These are phyloP conservation scores for Thalassiosira ordinaria DNA, from an alignment of 352 stramenopile species.

Conservation along the genomic window DNA sequence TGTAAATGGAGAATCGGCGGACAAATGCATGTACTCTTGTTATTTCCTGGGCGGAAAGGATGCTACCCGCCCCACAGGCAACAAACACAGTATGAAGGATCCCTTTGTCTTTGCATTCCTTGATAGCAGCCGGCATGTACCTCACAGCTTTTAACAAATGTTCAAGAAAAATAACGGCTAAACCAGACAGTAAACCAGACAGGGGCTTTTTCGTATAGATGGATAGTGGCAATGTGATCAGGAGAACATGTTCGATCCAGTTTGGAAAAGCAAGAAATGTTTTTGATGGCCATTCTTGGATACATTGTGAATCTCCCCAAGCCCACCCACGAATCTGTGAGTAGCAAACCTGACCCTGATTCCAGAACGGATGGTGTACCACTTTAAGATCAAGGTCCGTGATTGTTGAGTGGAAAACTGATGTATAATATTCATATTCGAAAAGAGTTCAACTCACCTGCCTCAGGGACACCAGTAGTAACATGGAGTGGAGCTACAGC, in stretches of 20 bases:
- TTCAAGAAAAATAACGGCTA: not conserved
- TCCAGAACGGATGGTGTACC: constrained; percentile 58
- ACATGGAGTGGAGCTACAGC: not conserved
- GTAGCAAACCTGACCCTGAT: constrained; percentile 35
- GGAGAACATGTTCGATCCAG: constrained; percentile 32
- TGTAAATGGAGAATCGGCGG: constrained; percentile 19
- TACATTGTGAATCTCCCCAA: constrained; percentile 33
- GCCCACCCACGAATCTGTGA: constrained; percentile 57
- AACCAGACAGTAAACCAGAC: not conserved
- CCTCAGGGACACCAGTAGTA: constrained; percentile 38
- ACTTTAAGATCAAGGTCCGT: not conserved
- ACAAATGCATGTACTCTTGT: constrained; percentile 34
- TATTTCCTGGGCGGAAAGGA: constrained; percentile 52
- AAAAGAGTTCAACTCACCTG: constrained; percentile 3
- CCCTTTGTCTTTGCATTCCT: not conserved
- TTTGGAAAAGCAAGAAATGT: constrained; percentile 45
- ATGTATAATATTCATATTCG: too few species aligned
- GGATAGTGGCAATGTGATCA: constrained; percentile 11
- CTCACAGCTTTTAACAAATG: constrained; percentile 12
- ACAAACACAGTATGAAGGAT: constrained; percentile 25
- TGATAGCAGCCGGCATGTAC: constrained; percentile 2
- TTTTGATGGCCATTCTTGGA: constrained; percentile 37
- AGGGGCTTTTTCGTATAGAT: constrained; percentile 7
- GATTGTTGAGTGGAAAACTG: too few species aligned
- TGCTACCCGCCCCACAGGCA: constrained; percentile 28